Percentiles rank a stretch among this genome's conserved stretches.
These are phyloP conservation scores for Malbranchea cinnamomea DNA, from an alignment of 2,329 filamentous ascomycete species.

Conservation along the genomic window DNA sequence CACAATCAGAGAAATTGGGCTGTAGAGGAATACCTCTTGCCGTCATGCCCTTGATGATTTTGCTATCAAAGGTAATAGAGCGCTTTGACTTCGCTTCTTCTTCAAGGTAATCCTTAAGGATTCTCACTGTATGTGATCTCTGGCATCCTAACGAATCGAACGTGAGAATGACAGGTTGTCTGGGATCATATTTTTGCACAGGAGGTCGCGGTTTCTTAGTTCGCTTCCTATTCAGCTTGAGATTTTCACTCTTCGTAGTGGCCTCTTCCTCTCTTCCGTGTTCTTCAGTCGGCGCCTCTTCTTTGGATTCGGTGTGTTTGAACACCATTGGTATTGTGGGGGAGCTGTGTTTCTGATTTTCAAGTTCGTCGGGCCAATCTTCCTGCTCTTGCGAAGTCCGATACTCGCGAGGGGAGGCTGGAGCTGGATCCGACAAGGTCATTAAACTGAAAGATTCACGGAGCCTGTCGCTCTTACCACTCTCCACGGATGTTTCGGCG, in stretches of 20 bases:
- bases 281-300: constrained; percentile 4
- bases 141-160: constrained; percentile 65
- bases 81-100: constrained; percentile 55
- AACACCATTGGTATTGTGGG: not conserved
- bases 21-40: constrained; percentile 66
- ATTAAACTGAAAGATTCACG: constrained; percentile 17
- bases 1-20: constrained; percentile 76
- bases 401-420: constrained; percentile 2
- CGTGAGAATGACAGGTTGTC: constrained; percentile 60
- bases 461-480: constrained; percentile 14
- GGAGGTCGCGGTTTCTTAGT: constrained; percentile 15
- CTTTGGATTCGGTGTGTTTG: not conserved
- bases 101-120: constrained; percentile 61
- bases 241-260: constrained; percentile 7
- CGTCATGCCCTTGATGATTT: constrained; percentile 44
- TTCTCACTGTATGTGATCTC: constrained; percentile 49
- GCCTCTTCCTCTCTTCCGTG: constrained; percentile 5
- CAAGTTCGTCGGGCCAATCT: constrained; percentile 18
- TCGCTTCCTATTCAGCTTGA: constrained; percentile 7
- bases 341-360: constrained; percentile 10
- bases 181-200: constrained; percentile 32
- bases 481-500: no score
- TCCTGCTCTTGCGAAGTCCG: constrained; percentile 3
- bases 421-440: constrained; percentile 14
- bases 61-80: constrained; percentile 31